Base-by-base conservation (phyloP, 352 stramenopile genomes). In the Phytophthora boehmeriae region DNA sequence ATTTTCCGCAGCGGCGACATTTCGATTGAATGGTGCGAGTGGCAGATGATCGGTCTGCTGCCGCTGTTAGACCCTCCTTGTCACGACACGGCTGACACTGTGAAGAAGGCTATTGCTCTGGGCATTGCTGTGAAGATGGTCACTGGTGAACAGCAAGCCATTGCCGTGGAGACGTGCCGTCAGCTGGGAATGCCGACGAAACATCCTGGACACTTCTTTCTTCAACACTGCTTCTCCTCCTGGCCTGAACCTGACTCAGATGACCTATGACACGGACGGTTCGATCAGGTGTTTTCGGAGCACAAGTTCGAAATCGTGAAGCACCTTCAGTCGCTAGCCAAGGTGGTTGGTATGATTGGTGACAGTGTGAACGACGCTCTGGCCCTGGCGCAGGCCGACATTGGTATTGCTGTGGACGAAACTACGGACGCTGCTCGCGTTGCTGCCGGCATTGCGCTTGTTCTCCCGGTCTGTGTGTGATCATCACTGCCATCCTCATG, bases 41-140 rank as follows among this genome's bases (percentile, higher is more conserved):
- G 92, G 91, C 78, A 95, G 55, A 95, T 98, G 79, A 80, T 96
- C 38, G 95, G 95, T 74, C 67, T 98, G 20, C 49, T 98, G 54
- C 88, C 93, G 27, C 81, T 98, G 73, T 88, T 98, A 42, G 96
- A 99, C 60, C 96, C 95, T 41, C 94, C 96, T n/a, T 87, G 96
- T 46, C 80, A 92, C 59, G 95, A 98, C 69, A 98, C 94, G 43
- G 78, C 80, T 11, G 78, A 93, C 45, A 98, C 96, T 5, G 97
- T 98, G 65, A 81, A 94, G 61, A 88, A 88, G 32, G 88, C 95
- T 6, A 82, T 96, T 63, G 80, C 93, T 63, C 77, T 95, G 14
- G 96, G 96, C 45, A 92, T 98, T 49, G 78, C 74, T 1, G 93
- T 98, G 27, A 98, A 98, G 77, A 98, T 98, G 94, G 90, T 98